Evolutionary conservation across 305 asterid genomes (phyloP), one percentile per base, ranked within the genome.

Genomic region (Rubia peregrina): DNA sequence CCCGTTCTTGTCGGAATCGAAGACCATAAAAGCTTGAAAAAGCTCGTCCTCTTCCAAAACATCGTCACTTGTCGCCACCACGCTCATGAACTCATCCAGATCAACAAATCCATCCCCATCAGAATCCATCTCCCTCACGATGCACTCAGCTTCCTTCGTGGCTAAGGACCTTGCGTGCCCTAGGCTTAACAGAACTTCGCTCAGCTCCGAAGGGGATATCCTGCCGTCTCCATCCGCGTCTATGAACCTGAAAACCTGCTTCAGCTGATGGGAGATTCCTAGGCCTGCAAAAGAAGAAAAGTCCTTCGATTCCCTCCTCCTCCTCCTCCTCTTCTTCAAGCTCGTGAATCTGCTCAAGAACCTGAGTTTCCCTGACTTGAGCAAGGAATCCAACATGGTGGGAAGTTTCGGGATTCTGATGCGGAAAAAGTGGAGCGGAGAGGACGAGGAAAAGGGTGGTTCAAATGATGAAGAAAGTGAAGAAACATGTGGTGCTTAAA

Each of bases 201-300:
- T 69, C 3, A 86, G 80, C 84, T 88, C 92, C 66, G 24, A 40
- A 0, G 85, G 68, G 11, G 92, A 83, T 16, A 88, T 67, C 71
- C 82, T 88, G 0, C 95, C 95, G 60, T 88, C 92, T 1, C 89
- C 88, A 41, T 88, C 79, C 2, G 82, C 43, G 83, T 86, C 92
- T 41, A 86, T 88, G 74, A 86, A 79, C 36, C 77, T 73, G 85
- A 88, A 86, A 1, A 88, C 90, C 13, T 85, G 85, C 61, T 78
- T 80, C 70, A 83, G 49, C 69, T 88, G 89, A 73, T 49, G 78
- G 36, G 87, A 84, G 8, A 81, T 11, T 46, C 79, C 87, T 83
- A 79, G 78, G 73, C 81, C 69, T 74, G 82, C 69, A 60, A 82
- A 79, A 62, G 76, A 79, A 65, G 30, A 36, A 3, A 70, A 53